Base-by-base conservation (phyloP, 441 rosid genomes). In the Erodium trifolium region DNA sequence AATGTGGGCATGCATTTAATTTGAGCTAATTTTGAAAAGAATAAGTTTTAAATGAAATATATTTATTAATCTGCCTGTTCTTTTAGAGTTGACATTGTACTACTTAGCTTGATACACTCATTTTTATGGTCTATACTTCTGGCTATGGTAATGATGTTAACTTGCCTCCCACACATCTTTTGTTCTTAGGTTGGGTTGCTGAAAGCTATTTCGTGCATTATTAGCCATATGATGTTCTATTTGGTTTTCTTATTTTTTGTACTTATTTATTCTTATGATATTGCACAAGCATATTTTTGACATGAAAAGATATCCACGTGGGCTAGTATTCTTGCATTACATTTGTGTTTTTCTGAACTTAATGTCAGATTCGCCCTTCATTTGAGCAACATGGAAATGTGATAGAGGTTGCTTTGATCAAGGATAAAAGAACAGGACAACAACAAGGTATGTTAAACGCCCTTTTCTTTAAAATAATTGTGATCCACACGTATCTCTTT, bases 341-440 rank as follows among this genome's bases (percentile, higher is more conserved):
- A 23, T 45, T 7, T 51, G 35, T 17, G 19, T 70, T 41, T 66
- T 13, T 66, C 67, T 74, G 35, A 31, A 13, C 81, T 59, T 67
- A 67, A 41, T 79, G 62, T 35, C 77, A 95, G 99, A 87, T 95
- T 70, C 92, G 93, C 31, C 92, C 96, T 39, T 73, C 85, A 68
- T 95, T 95, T 78, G 97, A 92, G 76, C 84, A 81, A 73, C 93
- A 92, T 77, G 99, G 99, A 75, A 79, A 83, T 68, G 99, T 95
- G 73, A 72, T 90, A 47, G 99, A 95, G 84, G 99, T 95, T 77
- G 98, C 99, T 67, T 73, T 91, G 81, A 90, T 95, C 81, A 95
- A 85, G 80, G 99, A 95, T 78, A 95, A 91, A 84, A 88, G 85
- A 82, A 92, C 99, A 34, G 99, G 98, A 59, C 98, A 86, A 71